A percentile compares a stretch with the other conserved stretches of the same genome.
These are phyloP conservation scores for Naganishia onofrii DNA, from an alignment of 768 basidiomycete genomes.

Conservation along the genomic window DNA sequence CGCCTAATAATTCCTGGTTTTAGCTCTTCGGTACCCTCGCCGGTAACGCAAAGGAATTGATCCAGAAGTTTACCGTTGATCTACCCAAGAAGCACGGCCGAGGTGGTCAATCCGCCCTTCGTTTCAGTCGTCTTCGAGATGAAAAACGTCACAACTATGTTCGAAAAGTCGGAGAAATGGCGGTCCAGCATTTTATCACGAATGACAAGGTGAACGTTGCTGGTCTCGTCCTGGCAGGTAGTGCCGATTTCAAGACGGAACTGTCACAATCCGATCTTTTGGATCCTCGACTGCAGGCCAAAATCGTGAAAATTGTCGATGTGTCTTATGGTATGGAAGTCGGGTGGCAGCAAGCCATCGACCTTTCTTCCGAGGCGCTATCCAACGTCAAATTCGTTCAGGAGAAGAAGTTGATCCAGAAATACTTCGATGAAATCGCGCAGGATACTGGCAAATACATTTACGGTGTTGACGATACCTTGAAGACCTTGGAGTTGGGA, in stretches of 20 bases:
- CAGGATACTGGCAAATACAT: conserved; percentile 94
- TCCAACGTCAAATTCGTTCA: conserved; percentile 99
- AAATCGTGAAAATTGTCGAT: conserved; percentile 93
- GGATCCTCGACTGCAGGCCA: conserved; percentile 73
- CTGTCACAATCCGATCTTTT: conserved; percentile 95
- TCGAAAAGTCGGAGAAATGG: conserved; percentile 93
- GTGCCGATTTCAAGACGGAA: conserved; percentile 98
- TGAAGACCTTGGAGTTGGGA: conserved; percentile 93
- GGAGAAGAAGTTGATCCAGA: conserved; percentile 95
- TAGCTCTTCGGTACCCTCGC: conserved; percentile 86
- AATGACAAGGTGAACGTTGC: conserved; percentile 97
- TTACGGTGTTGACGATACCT: conserved; percentile 94
- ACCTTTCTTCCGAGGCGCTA: conserved; percentile 90
- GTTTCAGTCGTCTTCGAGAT: conserved; percentile 98
- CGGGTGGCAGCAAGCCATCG: conserved; percentile 99
- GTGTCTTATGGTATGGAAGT: conserved; percentile 98
- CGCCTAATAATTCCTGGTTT: neutral
- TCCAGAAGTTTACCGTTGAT: conserved; percentile 98
- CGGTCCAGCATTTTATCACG: conserved; percentile 96
- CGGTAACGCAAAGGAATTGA: conserved; percentile 93
- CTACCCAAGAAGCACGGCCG: conserved; percentile 99
- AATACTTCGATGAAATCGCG: conserved; percentile 98
- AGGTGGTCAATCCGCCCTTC: conserved; percentile 98
- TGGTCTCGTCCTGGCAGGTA: conserved; percentile 91
- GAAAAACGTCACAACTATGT: conserved; percentile 99